Conservation (phyloP, 2,329 filamentous ascomycete genomes). For the Pseudogymnoascus sp. region DNA sequence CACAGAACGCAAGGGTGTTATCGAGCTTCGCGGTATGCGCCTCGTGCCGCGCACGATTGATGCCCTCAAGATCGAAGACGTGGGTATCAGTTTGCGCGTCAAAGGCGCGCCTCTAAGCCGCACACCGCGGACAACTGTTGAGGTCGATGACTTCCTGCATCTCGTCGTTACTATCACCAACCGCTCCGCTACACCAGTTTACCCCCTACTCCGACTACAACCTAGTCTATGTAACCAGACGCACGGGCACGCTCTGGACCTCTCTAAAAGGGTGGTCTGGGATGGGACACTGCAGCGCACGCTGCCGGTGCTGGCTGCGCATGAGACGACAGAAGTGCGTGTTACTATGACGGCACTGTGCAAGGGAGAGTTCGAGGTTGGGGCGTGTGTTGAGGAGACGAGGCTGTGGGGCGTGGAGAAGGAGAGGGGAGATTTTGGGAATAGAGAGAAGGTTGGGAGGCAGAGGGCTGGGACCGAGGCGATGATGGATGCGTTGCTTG, state of each 20-base stretch:
- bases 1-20: slow-evolving; percentile 48
- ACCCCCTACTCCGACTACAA: slow-evolving; percentile 65
- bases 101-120: slow-evolving; percentile 12
- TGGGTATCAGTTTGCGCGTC: slow-evolving; percentile 58
- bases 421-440: slow-evolving; percentile 19
- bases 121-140: slow-evolving; percentile 24
- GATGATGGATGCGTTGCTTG: slow-evolving; percentile 50
- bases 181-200: slow-evolving; percentile 56
- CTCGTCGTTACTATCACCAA: slow-evolving; percentile 68
- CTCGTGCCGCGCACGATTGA: slow-evolving; percentile 74
- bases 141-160: slow-evolving; percentile 56
- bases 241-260: slow-evolving; percentile 62
- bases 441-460: slow-evolving; percentile 27
- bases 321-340: slow-evolving; percentile 49
- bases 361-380: slow-evolving; percentile 73
- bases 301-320: slow-evolving; percentile 53
- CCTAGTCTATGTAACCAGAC: slow-evolving; percentile 64
- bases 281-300: slow-evolving; percentile 74
- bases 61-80: slow-evolving; percentile 69
- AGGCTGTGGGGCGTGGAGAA: slow-evolving; percentile 36
- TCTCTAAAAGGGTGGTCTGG: slow-evolving; percentile 74
- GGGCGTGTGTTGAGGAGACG: slow-evolving; percentile 73
- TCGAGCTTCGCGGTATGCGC: slow-evolving; percentile 70
- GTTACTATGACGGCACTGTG: slow-evolving; percentile 69
- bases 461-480: slow-evolving; percentile 45